A percentile compares a stretch with the other conserved stretches of the same genome.
These are phyloP conservation scores for Dissoconium aciculare DNA, from an alignment of 2,329 filamentous ascomycete species.

Conservation along the genomic window DNA sequence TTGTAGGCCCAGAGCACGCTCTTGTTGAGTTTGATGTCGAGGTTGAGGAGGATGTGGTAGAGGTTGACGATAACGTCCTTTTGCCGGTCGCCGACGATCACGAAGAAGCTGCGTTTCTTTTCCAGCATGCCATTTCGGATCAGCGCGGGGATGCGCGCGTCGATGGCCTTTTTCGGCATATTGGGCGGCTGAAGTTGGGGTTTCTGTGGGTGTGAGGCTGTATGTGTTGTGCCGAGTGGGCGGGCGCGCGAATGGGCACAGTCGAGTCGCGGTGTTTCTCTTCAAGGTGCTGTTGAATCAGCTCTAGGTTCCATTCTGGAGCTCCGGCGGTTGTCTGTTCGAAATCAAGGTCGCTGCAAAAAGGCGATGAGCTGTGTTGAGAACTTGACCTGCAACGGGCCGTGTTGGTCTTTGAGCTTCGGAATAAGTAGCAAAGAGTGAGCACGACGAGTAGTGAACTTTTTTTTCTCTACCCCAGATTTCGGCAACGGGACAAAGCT, in stretches of 20 bases:
- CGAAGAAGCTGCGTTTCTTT: conserved; percentile 96
- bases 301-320: neutral
- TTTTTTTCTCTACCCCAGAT: too few species aligned
- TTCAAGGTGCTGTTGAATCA: too few species aligned
- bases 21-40: conserved; percentile 88
- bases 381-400: too few species aligned
- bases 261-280: neutral
- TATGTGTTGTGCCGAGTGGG: too few species aligned
- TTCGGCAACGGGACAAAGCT: too few species aligned
- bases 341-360: too few species aligned
- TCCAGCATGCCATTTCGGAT: conserved; percentile 85
- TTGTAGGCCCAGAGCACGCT: conserved; percentile 98
- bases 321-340: too few species aligned
- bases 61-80: conserved; percentile 95
- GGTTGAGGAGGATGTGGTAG: conserved; percentile 82
- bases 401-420: too few species aligned
- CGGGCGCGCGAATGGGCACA: neutral
- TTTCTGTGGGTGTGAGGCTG: too few species aligned
- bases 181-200: conserved; percentile 9
- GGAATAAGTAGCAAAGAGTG: too few species aligned
- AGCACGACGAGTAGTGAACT: too few species aligned
- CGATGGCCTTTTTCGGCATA: conserved; percentile 48
- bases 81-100: conserved; percentile 81
- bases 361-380: too few species aligned
- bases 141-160: conserved; percentile 78